Evolutionary conservation across 345 rosid genomes (phyloP).

Genomic region (Populus ilicifolia): DNA sequence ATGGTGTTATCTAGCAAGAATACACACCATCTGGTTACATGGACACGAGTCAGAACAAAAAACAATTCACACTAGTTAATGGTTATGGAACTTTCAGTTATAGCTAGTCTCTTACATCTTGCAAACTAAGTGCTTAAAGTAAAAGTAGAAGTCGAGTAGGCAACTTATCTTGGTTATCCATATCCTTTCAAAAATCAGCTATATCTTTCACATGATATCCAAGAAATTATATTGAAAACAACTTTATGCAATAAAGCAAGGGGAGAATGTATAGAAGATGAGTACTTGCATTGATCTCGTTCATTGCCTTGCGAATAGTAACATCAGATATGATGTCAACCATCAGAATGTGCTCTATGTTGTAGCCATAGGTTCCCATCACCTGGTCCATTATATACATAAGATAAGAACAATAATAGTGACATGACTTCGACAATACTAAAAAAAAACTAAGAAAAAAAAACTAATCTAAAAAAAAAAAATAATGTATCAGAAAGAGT

Average conservation of each 20-base stretch:
- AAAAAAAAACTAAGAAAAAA: no score
- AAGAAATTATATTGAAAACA: not conserved
- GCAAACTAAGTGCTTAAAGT: not conserved
- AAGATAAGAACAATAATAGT: not conserved
- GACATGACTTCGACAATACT: not conserved
- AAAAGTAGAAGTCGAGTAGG: not conserved
- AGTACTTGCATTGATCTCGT: constrained; percentile 97
- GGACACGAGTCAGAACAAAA: not conserved
- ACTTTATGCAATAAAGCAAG: not conserved
- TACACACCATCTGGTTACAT: not conserved
- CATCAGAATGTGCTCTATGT: constrained; percentile 94
- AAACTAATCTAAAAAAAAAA: not conserved
- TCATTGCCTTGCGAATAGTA: constrained; percentile 92
- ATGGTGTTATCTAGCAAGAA: not conserved
- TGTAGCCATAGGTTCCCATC: constrained; percentile 91
- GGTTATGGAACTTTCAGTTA: not conserved
- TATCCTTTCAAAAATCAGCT: not conserved
- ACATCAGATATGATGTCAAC: constrained; percentile 92
- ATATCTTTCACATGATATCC: not conserved
- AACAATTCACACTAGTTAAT: not conserved
- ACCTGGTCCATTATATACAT: constrained; percentile 46
- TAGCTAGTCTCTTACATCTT: not conserved
- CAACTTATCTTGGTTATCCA: not conserved
- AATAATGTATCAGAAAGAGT: not conserved
- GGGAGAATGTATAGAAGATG: not conserved